Conservation (phyloP, 2,329 filamentous ascomycete genomes). For the Nothopassalora personata region DNA sequence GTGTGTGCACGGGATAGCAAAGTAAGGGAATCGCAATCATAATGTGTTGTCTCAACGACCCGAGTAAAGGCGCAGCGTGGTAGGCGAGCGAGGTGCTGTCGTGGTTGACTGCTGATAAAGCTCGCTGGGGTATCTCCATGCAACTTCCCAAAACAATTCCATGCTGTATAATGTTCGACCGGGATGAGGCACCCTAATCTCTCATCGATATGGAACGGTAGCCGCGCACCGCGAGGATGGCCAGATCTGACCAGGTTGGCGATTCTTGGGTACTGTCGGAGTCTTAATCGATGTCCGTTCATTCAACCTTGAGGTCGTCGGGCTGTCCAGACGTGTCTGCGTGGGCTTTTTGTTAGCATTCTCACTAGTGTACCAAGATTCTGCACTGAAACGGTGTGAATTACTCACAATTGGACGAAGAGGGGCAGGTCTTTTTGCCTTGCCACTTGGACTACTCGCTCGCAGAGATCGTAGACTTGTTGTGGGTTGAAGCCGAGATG, state of each 20-base stretch:
- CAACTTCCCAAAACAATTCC: background rate
- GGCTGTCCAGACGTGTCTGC: conserved; percentile 46
- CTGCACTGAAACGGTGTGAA: conserved; percentile 13
- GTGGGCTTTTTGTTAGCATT: conserved; percentile 10
- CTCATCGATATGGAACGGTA: background rate
- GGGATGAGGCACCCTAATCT: background rate
- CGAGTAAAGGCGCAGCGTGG: background rate
- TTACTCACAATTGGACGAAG: conserved; percentile 71
- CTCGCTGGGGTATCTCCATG: conserved; percentile 1
- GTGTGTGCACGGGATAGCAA: background rate
- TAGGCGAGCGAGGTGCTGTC: background rate
- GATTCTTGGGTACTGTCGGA: background rate
- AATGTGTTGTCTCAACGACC: background rate
- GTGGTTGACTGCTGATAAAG: background rate
- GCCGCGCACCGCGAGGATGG: background rate
- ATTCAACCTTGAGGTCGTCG: conserved; percentile 34
- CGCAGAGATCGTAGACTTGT: conserved; percentile 58
- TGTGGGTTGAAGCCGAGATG: conserved; percentile 54
- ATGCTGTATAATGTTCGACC: background rate
- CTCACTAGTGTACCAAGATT: background rate
- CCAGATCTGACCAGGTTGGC: background rate
- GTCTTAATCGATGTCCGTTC: background rate
- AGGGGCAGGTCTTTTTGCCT: conserved; percentile 12
- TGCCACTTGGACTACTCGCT: conserved; percentile 48
- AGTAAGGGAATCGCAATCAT: background rate